Base-by-base conservation (phyloP, 2,329 filamentous ascomycete species). In the Aspergillus sp. region DNA sequence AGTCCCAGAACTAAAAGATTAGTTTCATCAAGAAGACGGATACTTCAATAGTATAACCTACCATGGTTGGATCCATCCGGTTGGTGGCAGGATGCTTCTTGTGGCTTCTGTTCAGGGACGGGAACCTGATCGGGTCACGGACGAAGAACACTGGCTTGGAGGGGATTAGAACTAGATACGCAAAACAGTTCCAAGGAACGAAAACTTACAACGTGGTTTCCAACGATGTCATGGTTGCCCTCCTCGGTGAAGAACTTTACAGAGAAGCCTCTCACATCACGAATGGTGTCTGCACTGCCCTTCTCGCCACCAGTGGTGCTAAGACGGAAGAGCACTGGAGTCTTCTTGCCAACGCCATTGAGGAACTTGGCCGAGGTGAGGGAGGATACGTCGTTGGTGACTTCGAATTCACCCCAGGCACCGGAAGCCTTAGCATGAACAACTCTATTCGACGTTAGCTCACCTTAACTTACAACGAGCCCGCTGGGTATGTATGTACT, bases 261-360 rank as follows among this genome's bases (percentile, higher is more conserved):
- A 0, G 90, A 89, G 62, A 93, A 93, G 1, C 90, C 90, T 40
- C 90, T 85, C 2, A 92, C 88, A 77, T 95, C 90, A 17, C 90
- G 84, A 1, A 92, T 90, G 0, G 89, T 93, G 69, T 95, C 90
- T 5, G 90, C 88, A 52, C 87, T 90, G 14, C 90, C 90, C 31
- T 87, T 82, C 19, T 53, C 50, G 7, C 50, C 50, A 7, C 40
- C 50, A n/a, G 50, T 53, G 21, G 50, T 53, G 23, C 50, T 53
- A 15, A 45, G 40, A 19, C 50, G 50, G 40, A 53, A 53, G 6
- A 84, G 70, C 3, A 80, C 74, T 1, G 75, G 72, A 0, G 79
- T 82, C 67, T 83, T 85, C 67, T 83, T 85, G 12, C 84, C 84
- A 23, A 85, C 66, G 2, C 71, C 71, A 46, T 72, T 80, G 12